These are phyloP conservation scores for Microbotryum silenes-acaulis DNA, from an alignment of 1,284 basidiomycete species.

Conservation along the genomic window DNA sequence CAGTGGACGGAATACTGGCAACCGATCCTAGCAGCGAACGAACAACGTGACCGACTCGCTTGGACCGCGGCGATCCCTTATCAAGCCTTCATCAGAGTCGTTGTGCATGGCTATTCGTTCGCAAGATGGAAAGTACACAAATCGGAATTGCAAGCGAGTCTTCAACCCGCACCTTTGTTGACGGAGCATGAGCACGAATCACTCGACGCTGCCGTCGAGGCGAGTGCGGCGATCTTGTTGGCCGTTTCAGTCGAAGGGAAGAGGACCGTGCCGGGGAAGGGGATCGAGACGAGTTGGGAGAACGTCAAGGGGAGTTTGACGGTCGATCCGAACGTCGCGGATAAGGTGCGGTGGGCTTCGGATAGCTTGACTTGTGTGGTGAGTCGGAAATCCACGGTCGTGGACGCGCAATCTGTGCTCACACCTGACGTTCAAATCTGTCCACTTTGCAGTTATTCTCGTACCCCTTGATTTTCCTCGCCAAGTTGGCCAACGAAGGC, in stretches of 20 bases:
- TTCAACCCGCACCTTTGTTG: not conserved
- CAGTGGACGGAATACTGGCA: slow-evolving; percentile 28
- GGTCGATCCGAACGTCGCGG: slow-evolving; percentile 16
- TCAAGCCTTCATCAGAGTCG: slow-evolving; percentile 22
- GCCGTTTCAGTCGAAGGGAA: slow-evolving; percentile 17
- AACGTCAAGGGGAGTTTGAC: not conserved
- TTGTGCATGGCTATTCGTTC: slow-evolving; percentile 26
- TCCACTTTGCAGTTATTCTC: slow-evolving; percentile 18
- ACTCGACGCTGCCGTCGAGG: slow-evolving; percentile 12
- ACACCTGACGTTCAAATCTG: not conserved
- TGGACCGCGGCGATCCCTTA: slow-evolving; percentile 24
- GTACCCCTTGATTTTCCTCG: slow-evolving; percentile 28
- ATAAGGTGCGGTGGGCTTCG: slow-evolving; percentile 21
- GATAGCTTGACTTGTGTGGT: slow-evolving; percentile 29
- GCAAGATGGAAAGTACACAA: slow-evolving; percentile 26
- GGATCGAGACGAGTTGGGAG: slow-evolving; percentile 4
- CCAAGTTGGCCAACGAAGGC: slow-evolving; percentile 29
- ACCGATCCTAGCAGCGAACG: slow-evolving; percentile 12
- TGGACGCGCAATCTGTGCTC: not conserved
- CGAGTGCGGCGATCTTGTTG: slow-evolving; percentile 22
- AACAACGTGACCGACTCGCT: slow-evolving; percentile 8
- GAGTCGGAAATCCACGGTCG: not conserved
- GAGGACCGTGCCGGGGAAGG: not conserved
- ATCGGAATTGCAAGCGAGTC: slow-evolving; percentile 7
- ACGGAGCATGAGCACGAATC: slow-evolving; percentile 14